phyloP scores from a whole-genome alignment of 1,284 basidiomycete genomes.

The Polyporus tsugae region DNA sequence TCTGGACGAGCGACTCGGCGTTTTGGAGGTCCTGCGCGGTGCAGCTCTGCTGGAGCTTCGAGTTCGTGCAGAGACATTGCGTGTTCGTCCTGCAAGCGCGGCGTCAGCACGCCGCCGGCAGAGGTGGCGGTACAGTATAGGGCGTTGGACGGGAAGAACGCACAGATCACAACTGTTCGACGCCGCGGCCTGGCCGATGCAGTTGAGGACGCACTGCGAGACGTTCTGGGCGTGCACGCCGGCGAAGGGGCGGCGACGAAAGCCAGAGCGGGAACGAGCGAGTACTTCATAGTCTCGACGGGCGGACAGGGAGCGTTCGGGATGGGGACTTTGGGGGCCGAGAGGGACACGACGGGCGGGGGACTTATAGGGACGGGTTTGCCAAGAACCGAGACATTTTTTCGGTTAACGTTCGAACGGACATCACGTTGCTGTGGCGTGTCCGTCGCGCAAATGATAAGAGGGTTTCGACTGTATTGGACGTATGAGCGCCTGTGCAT shows the following conservation, averaged over 20 bases:
- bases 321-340: neutral
- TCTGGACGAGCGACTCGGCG: conserved; percentile 11
- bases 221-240: conserved; percentile 3
- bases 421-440: neutral
- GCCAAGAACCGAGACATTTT: too few species aligned
- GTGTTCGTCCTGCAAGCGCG: neutral
- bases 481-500: neutral
- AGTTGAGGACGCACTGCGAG: conserved; percentile 1
- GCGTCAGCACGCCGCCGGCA: too few species aligned
- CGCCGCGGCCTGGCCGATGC: conserved; percentile 5
- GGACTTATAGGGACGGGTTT: neutral
- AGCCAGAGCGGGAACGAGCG: neutral
- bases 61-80: conserved; percentile 1
- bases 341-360: neutral
- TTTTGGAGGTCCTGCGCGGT: conserved; percentile 9
- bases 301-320: neutral
- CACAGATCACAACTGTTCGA: conserved; percentile 4
- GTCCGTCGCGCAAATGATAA: neutral
- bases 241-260: neutral
- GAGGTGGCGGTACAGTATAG: too few species aligned
- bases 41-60: conserved; percentile 8
- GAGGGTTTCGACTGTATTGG: neutral
- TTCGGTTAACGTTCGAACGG: neutral
- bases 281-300: neutral
- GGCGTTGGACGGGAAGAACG: neutral